Evolutionary conservation across 495 filamentous ascomycete species (phyloP), one percentile per base, ranked within the genome.

Genomic region (Trichodelitschia bisporula): DNA sequence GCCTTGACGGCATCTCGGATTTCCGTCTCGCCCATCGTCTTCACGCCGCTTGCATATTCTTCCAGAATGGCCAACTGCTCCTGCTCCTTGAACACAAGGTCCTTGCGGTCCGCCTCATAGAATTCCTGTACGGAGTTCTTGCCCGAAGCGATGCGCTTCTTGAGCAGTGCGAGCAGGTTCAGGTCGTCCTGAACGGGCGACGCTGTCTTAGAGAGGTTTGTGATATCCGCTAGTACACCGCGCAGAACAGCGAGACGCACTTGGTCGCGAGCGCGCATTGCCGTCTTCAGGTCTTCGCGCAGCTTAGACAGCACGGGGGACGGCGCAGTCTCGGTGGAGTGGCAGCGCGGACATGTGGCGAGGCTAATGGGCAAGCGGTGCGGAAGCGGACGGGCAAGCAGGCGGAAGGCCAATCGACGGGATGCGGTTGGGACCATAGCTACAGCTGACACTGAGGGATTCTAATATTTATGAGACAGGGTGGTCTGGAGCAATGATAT

Each of bases 251-350:
- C 61, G 15, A 55, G 43, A 11, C 61, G 56, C 16, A 50, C 40
- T 15, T 47, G 61, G 36, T 73, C 64, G 45, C 70, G 72, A 1
- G 58, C 58, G 42, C 60, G 51, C 62, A 73, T 64, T 12, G 68
- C 67, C 19, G 39, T 55, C 45, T 71, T 72, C 15, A 73, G 48
- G 43, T 72, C 68, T 28, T 48, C 39, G 23, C 64, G 56, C 26
- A 73, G 39, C 31, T 59, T 64, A 26, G 36, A 46, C 31, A 39
- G 58, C 41, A 46, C 45, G 36, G 30, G 51, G 36, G 19, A 56
- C 49, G 46, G 36, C 17, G 41, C 30, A 12, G 35, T 31, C 13
- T 31, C 26, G 15, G 44, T 14, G 19, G 38, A 13, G 32, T 12
- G n/a, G n/a, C n/a, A n/a, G n/a, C n/a, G n/a, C n/a, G n/a, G n/a